Conservation (phyloP, 2,329 filamentous ascomycete species). For the Cercospora berteroae region DNA sequence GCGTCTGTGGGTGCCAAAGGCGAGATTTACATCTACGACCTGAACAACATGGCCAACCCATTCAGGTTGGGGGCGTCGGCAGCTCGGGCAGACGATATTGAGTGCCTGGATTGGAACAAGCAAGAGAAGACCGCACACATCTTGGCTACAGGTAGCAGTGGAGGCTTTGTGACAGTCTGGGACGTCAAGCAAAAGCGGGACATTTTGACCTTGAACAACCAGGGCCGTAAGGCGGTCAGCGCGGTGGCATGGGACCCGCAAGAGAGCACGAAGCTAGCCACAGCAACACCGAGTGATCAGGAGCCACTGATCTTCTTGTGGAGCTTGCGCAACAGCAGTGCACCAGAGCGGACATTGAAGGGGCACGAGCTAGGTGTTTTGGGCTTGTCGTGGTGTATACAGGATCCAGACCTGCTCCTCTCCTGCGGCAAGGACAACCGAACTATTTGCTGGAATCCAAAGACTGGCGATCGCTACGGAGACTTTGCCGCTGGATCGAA, state of each 20-base stretch:
- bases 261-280: constrained; percentile 86
- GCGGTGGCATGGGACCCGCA: constrained; percentile 97
- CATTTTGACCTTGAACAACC: constrained; percentile 86
- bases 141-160: constrained; percentile 85
- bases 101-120: constrained; percentile 97
- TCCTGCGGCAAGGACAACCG: constrained; percentile 97
- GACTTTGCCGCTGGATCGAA: constrained; percentile 98
- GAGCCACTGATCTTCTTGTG: constrained; percentile 86
- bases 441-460: constrained; percentile 93
- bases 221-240: constrained; percentile 86
- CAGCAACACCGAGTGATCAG: constrained; percentile 84
- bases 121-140: constrained; percentile 83
- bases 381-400: constrained; percentile 90
- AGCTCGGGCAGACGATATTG: constrained; percentile 89
- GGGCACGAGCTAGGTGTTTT: constrained; percentile 94
- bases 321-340: constrained; percentile 95
- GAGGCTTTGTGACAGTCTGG: constrained; percentile 97
- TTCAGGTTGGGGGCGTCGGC: constrained; percentile 85
- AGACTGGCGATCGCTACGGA: constrained; percentile 80
- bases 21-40: constrained; percentile 92
- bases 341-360: constrained; percentile 80
- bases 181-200: constrained; percentile 98
- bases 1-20: constrained; percentile 92
- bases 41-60: constrained; percentile 83
- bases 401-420: constrained; percentile 83